Evolutionary conservation across 805 yeast genomes (phyloP), one percentile per base, ranked within the genome.

Genomic region (Starmerella cellae): DNA sequence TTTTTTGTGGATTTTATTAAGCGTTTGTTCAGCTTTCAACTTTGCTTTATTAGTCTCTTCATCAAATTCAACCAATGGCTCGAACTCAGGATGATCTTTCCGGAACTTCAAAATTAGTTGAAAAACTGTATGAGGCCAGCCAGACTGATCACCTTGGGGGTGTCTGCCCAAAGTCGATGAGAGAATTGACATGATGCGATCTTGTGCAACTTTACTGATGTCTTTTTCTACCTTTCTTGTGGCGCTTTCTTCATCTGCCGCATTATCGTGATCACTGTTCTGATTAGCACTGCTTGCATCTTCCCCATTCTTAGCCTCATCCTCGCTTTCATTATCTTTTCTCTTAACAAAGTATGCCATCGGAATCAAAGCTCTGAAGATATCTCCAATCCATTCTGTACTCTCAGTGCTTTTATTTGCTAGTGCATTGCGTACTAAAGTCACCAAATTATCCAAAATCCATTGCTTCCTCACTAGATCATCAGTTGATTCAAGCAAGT

Each of bases 101-200:
- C 54, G 53, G 26, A 52, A 51, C 5, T 39, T 38, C n/a, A 43
- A 28, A 33, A 43, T 49, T 35, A 43, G 37, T 38, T 48, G 43
- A 18, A 56, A 42, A 8, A 57, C 55, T 17, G 45, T 54, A 54
- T 39, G 70, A 0, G 87, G 73, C 87, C 91, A 82, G 44, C 69
- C 72, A 11, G 66, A 55, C 48, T 74, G 64, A 39, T 65, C 62
- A 32, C 38, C 23, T 10, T 31, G 33, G 16, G 38, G 23, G 9
- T 21, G 19, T 13, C 19, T 31, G 23, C 67, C 59, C 32, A 79
- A 63, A 4, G 76, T 62, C 36, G 76, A 77, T 0, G 82, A 66
- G 28, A 87, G 62, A 14, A 82, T 66, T 0, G 94, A 77, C 52
- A 70, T 74, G 38, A 87, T 61, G 48, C 85, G 72, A 34, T 52